Conservation (phyloP, 208 protist genomes). For the Lotmaria passim region DNA sequence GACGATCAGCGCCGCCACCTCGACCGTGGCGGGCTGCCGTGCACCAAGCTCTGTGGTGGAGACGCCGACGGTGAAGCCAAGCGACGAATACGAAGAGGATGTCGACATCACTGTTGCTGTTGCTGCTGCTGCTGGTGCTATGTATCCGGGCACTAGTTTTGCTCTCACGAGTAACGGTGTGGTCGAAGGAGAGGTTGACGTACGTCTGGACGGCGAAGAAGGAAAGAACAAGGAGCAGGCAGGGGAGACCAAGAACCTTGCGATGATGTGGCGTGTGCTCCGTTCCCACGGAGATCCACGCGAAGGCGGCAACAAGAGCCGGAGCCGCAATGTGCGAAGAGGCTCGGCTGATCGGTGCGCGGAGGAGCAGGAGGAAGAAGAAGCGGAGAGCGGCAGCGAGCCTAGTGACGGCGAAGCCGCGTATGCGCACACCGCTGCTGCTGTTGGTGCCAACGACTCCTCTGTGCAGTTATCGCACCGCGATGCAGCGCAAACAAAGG, state of each 20-base stretch:
- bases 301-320: neutral
- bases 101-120: too few relatives aligned
- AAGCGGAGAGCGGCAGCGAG: neutral
- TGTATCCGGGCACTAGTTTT: too few relatives aligned
- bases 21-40: neutral
- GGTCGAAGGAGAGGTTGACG: neutral
- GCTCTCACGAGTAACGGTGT: too few relatives aligned
- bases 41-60: neutral
- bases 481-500: too few relatives aligned
- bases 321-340: neutral
- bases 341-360: neutral
- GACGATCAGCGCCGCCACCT: conserved; percentile 10
- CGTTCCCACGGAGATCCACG: neutral
- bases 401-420: neutral
- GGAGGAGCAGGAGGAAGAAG: neutral
- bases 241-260: neutral
- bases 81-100: neutral
- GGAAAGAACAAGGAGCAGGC: conserved; percentile 1
- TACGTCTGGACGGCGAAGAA: neutral
- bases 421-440: neutral
- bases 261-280: neutral
- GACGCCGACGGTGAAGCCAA: conserved; percentile 9
- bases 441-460: too few relatives aligned
- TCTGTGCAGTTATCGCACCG: too few relatives aligned
- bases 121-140: too few relatives aligned